A percentile compares a stretch with the other conserved stretches of the same genome.
phyloP scores from a whole-genome alignment of 352 stramenopile species.

The Phytophthora hibernalis region DNA sequence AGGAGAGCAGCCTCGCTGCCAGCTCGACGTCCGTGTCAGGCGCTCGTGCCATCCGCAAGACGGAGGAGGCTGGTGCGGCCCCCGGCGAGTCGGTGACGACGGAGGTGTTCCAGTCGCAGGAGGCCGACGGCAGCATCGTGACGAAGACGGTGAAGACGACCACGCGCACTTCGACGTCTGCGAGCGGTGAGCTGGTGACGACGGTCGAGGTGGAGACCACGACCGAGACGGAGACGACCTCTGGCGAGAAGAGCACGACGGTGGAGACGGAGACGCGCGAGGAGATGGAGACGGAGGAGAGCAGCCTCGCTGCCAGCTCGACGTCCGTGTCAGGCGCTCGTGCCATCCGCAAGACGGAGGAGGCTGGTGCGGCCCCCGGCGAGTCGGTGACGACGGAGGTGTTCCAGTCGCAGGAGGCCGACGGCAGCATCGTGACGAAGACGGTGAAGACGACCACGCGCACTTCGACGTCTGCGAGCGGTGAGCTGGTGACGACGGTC shows the following conservation, averaged over 20 bases:
- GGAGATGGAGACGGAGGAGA: constrained; percentile 2
- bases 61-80: background rate
- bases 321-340: background rate
- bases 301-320: background rate
- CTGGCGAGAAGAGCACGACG: constrained; percentile 4
- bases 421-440: constrained; percentile 7
- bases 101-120: constrained; percentile 13
- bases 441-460: constrained; percentile 4
- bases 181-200: constrained; percentile 6
- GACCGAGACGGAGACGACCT: constrained; percentile 9
- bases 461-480: constrained; percentile 1
- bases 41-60: constrained; percentile 1
- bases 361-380: constrained; percentile 1
- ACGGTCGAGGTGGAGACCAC: constrained; percentile 11
- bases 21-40: background rate
- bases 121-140: constrained; percentile 6
- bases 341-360: background rate
- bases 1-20: background rate
- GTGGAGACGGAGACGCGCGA: constrained; percentile 7
- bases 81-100: constrained; percentile 9
- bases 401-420: constrained; percentile 4
- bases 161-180: constrained; percentile 1
- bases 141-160: constrained; percentile 13
- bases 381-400: constrained; percentile 8
- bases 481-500: constrained; percentile 2